Evolutionary conservation across 2,329 filamentous ascomycete genomes (phyloP).

Genomic region (Lachnum nothofagi): DNA sequence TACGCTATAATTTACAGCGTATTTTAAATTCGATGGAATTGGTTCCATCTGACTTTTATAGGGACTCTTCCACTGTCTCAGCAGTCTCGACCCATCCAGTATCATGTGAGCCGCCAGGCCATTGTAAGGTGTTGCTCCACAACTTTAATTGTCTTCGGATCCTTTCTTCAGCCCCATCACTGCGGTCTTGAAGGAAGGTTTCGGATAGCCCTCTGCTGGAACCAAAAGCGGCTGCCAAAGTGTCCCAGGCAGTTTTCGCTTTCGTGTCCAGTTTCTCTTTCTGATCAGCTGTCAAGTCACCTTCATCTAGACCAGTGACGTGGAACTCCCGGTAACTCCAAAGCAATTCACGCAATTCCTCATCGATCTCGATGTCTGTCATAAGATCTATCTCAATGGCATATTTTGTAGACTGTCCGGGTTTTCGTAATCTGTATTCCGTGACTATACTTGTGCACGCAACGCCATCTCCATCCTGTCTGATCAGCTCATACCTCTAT

Average conservation of each 20-base stretch:
- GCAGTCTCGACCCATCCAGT: not conserved
- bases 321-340: constrained; percentile 9
- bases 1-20: no score
- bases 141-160: constrained; percentile 4
- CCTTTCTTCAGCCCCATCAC: constrained; percentile 1
- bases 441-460: constrained; percentile 15
- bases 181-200: not conserved
- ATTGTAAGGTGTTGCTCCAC: constrained; percentile 4
- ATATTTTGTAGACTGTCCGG: constrained; percentile 5
- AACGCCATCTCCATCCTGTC: constrained; percentile 10
- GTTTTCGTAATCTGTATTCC: constrained; percentile 9
- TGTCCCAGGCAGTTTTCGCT: constrained; percentile 8
- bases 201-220: constrained; percentile 2
- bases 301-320: not conserved
- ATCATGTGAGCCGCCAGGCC: not conserved
- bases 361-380: constrained; percentile 11
- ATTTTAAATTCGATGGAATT: no score
- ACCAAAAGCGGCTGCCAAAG: constrained; percentile 10
- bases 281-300: not conserved
- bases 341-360: constrained; percentile 7
- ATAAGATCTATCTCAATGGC: constrained; percentile 16
- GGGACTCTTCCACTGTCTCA: not conserved
- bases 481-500: not conserved
- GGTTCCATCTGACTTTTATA: no score
- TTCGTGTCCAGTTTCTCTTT: not conserved